Conservation (phyloP, 306 rosid genomes). For the Alnus glutinosa region DNA sequence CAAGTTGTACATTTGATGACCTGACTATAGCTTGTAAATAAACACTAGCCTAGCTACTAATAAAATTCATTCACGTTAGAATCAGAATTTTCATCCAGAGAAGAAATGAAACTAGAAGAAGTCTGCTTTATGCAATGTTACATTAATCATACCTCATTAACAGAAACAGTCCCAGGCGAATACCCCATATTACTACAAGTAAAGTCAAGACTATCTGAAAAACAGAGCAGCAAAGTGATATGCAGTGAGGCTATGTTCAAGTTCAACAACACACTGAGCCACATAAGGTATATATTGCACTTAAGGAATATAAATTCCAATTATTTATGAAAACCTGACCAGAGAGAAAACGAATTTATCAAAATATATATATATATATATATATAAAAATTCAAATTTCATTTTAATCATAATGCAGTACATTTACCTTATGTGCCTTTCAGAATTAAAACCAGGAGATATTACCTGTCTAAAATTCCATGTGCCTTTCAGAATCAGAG, state of each 20-base stretch:
- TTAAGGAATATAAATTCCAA: neutral
- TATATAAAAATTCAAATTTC: neutral
- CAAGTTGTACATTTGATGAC: neutral
- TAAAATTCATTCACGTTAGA: neutral
- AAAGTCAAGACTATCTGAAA: conserved; percentile 69
- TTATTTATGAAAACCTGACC: neutral
- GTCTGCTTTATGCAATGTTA: neutral
- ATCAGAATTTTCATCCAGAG: neutral
- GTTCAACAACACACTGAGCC: neutral
- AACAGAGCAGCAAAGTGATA: conserved; percentile 6
- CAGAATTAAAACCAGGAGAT: neutral
- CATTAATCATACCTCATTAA: conserved; percentile 55
- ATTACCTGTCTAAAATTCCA: conserved; percentile 92
- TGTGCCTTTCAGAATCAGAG: conserved; percentile 64
- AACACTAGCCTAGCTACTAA: neutral
- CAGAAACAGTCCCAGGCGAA: conserved; percentile 78
- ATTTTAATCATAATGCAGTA: neutral
- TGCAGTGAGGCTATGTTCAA: neutral
- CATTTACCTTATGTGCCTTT: too few relatives aligned
- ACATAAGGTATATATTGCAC: neutral
- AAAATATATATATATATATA: too few relatives aligned
- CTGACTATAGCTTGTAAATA: neutral
- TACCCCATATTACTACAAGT: conserved; percentile 86
- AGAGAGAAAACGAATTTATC: neutral
- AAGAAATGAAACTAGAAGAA: neutral